Conservation (phyloP, 441 rosid species). For the Mallotus repandus region DNA sequence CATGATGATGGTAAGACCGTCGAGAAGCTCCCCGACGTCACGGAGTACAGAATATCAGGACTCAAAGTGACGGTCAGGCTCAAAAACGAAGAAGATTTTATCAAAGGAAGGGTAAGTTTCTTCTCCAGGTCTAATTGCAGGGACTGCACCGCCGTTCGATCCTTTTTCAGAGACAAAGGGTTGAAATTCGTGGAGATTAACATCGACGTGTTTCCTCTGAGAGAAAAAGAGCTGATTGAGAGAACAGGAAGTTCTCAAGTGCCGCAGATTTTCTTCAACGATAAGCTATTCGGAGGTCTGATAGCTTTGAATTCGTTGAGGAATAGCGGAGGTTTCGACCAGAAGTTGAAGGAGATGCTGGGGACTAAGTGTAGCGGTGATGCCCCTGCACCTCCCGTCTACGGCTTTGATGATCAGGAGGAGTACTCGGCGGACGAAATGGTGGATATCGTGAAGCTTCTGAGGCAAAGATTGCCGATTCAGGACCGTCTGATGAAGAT, state of each 20-base stretch:
- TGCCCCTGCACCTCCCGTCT: slow-evolving; percentile 58
- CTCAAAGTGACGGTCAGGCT: slow-evolving; percentile 62
- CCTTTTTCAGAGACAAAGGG: slow-evolving; percentile 50
- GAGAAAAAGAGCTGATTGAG: slow-evolving; percentile 64
- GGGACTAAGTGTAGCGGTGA: slow-evolving; percentile 45
- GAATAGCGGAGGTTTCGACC: slow-evolving; percentile 64
- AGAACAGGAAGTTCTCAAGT: slow-evolving; percentile 63
- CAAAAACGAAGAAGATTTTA: slow-evolving; percentile 35
- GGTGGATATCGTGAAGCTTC: slow-evolving; percentile 44
- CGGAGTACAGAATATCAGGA: slow-evolving; percentile 70
- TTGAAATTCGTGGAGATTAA: slow-evolving; percentile 72
- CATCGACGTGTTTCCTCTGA: slow-evolving; percentile 63
- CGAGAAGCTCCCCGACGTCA: slow-evolving; percentile 33
- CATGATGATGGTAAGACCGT: slow-evolving; percentile 10
- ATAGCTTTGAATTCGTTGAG: slow-evolving; percentile 78
- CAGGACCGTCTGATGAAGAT: slow-evolving; percentile 81
- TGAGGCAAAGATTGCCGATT: slow-evolving; percentile 71
- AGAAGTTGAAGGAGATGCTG: slow-evolving; percentile 54
- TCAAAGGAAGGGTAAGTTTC: slow-evolving; percentile 58
- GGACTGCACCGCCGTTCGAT: slow-evolving; percentile 76
- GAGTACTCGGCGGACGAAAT: slow-evolving; percentile 45
- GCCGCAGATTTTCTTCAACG: slow-evolving; percentile 87
- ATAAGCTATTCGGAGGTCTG: slow-evolving; percentile 72
- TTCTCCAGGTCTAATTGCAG: slow-evolving; percentile 83
- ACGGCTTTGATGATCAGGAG: slow-evolving; percentile 63